Conservation (phyloP, 306 rosid species). For the Aeschynomene evenia region DNA sequence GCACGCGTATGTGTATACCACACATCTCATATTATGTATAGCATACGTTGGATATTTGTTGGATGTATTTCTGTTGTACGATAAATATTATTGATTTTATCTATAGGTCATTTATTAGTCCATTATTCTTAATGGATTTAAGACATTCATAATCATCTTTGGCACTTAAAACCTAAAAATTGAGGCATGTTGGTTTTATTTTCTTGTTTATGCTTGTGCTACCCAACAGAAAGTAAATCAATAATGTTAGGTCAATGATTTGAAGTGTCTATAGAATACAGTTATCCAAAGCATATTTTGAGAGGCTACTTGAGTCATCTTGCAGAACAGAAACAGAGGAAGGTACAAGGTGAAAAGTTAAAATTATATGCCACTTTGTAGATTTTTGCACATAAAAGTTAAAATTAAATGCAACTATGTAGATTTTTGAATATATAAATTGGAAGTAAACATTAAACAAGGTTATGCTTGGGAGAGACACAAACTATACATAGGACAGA, state of each 20-base stretch:
- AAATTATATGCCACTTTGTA: not conserved
- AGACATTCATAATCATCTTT: too few species aligned
- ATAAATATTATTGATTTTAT: too few species aligned
- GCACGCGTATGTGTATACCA: too few species aligned
- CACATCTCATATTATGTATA: too few species aligned
- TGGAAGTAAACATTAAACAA: not conserved
- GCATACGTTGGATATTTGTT: too few species aligned
- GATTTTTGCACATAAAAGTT: constrained; percentile 1
- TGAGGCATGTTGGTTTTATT: too few species aligned
- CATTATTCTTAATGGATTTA: too few species aligned
- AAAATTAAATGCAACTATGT: not conserved
- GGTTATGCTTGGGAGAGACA: not conserved
- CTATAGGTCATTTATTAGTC: too few species aligned
- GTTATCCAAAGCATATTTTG: not conserved
- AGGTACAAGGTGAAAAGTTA: constrained; percentile 17
- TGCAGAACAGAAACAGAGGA: not conserved
- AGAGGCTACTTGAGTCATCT: not conserved
- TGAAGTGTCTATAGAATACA: not conserved
- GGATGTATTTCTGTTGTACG: too few species aligned
- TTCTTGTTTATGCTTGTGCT: too few species aligned
- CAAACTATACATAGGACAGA: not conserved
- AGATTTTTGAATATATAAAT: not conserved
- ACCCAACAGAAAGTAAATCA: not conserved
- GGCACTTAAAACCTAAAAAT: too few species aligned
- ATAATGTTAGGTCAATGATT: not conserved